Percentiles rank a stretch among this genome's conserved stretches.
Conservation (phyloP, 805 yeast species). For the Brettanomyces custersianus region DNA sequence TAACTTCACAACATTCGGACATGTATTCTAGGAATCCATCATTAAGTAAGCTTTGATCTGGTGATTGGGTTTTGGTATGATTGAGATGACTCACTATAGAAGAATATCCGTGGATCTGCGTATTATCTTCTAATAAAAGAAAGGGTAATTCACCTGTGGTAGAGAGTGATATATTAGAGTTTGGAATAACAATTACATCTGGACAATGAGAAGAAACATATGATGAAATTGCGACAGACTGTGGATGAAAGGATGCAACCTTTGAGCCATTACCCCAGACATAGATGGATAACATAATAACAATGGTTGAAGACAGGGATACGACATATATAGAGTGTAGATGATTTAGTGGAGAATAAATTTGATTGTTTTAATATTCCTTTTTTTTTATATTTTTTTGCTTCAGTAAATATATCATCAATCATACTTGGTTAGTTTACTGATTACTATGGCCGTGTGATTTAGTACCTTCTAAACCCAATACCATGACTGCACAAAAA, state of each 20-base stretch:
- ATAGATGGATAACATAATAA: slow-evolving; percentile 2
- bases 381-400: too few species aligned
- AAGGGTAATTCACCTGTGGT: slow-evolving; percentile 43
- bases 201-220: slow-evolving; percentile 23
- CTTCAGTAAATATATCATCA: neutral
- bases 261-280: slow-evolving; percentile 37
- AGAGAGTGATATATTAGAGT: slow-evolving; percentile 50
- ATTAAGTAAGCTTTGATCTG: slow-evolving; percentile 30
- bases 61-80: neutral
- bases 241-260: slow-evolving; percentile 41
- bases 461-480: too few species aligned
- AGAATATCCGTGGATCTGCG: slow-evolving; percentile 32
- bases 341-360: too few species aligned
- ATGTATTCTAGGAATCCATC: slow-evolving; percentile 36
- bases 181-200: slow-evolving; percentile 34
- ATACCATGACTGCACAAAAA: too few species aligned
- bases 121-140: slow-evolving; percentile 17
- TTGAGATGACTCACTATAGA: slow-evolving; percentile 28
- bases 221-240: slow-evolving; percentile 40
- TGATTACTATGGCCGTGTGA: too few species aligned
- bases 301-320: too few species aligned
- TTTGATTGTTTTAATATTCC: too few species aligned
- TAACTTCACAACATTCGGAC: slow-evolving; percentile 30
- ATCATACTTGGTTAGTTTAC: too few species aligned
- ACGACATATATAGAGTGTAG: too few species aligned